Conservation (phyloP, 805 yeast species). For the Spathaspora girioi region DNA sequence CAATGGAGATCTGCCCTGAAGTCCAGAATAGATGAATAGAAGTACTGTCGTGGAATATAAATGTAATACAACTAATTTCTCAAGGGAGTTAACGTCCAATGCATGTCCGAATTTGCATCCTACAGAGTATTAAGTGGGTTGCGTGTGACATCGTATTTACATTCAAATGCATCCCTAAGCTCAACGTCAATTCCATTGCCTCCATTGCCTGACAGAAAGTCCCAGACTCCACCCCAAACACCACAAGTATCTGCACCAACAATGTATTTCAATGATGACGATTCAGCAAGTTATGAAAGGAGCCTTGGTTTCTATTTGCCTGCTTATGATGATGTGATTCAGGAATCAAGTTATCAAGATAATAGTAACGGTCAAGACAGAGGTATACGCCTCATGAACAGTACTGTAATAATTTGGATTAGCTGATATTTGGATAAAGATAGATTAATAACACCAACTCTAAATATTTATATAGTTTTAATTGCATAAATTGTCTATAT, state of each 20-base stretch:
- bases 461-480: too few relatives aligned
- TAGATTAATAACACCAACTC: too few relatives aligned
- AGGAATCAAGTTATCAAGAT: slow-evolving; percentile 27
- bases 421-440: not conserved
- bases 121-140: too few relatives aligned
- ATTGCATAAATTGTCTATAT: too few relatives aligned
- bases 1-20: too few relatives aligned
- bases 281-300: not conserved
- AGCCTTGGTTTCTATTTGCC: slow-evolving; percentile 16
- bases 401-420: slow-evolving; percentile 20
- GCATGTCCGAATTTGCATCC: too few relatives aligned
- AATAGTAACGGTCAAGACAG: slow-evolving; percentile 26
- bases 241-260: not conserved
- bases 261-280: not conserved
- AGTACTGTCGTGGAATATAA: too few relatives aligned
- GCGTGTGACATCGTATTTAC: slow-evolving; percentile 20
- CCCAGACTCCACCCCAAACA: not conserved
- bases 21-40: too few relatives aligned
- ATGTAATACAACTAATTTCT: too few relatives aligned
- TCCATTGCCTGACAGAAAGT: not conserved
- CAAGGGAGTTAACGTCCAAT: too few relatives aligned
- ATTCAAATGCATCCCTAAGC: slow-evolving; percentile 18
- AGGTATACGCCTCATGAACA: slow-evolving; percentile 30
- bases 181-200: slow-evolving; percentile 6
- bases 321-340: slow-evolving; percentile 35